phyloP scores from a whole-genome alignment of 495 filamentous ascomycete genomes.

The Annulohypoxylon stygium region DNA sequence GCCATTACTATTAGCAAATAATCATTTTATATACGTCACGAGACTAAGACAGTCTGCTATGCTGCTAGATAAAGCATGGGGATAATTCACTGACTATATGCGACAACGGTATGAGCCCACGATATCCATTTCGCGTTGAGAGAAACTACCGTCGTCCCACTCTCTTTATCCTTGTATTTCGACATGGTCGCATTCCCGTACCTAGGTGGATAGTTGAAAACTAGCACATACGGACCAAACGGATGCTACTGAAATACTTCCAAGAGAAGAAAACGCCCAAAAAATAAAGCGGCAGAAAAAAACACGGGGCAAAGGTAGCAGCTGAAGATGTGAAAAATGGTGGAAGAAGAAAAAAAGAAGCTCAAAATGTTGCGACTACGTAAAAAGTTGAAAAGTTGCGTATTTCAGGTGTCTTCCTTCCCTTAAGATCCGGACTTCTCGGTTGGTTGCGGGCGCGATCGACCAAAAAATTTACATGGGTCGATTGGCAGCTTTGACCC shows the following conservation, averaged over 20 bases:
- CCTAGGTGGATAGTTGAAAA: slow-evolving; percentile 7
- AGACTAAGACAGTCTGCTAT: not conserved
- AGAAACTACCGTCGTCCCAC: slow-evolving; percentile 81
- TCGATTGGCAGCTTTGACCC: slow-evolving; percentile 23
- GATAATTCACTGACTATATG: slow-evolving; percentile 71
- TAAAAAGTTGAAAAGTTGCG: not conserved
- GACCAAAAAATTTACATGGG: slow-evolving; percentile 17
- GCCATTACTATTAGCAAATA: slow-evolving; percentile 16
- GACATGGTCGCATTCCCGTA: slow-evolving; percentile 69
- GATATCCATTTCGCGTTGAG: slow-evolving; percentile 94
- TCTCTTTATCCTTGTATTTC: slow-evolving; percentile 82
- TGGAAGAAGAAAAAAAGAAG: slow-evolving; percentile 2
- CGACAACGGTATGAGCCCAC: slow-evolving; percentile 85
- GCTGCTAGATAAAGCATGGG: not conserved
- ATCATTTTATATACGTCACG: not conserved
- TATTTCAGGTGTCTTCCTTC: slow-evolving; percentile 5
- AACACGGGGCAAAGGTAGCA: slow-evolving; percentile 2
- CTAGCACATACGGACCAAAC: slow-evolving; percentile 12
- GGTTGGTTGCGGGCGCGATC: slow-evolving; percentile 28
- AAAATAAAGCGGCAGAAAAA: slow-evolving; percentile 11
- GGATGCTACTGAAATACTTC: slow-evolving; percentile 1
- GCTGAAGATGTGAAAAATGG: not conserved
- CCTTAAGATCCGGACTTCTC: slow-evolving; percentile 30
- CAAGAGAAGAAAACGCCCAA: slow-evolving; percentile 5
- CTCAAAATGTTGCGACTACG: not conserved